Evolutionary conservation across 208 protist species (phyloP), one percentile per base, ranked within the genome.

Genomic region (Leishmania turanica): DNA sequence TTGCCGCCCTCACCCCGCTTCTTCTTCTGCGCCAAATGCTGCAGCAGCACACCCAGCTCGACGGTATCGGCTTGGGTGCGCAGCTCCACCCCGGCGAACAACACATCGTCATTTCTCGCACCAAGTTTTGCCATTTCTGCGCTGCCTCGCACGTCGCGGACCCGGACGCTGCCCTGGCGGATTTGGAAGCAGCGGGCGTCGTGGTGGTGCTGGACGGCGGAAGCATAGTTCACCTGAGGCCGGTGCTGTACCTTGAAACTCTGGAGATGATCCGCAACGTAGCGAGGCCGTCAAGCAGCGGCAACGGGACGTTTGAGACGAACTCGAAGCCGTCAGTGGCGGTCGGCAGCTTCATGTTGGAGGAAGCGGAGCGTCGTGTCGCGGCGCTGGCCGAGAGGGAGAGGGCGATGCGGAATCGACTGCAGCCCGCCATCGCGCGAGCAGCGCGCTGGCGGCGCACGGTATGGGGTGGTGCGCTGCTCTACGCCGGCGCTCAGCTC

Each of bases 401-500:
- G 65, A 47, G 70, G 72, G 83, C 40, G 15, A 89, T 95, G 89
- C 77, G 88, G 6, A 24, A 45, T 24, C 75, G 54, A 58, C 87
- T 95, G 31, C 51, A 84, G 65, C 91, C 90, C 0, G 90, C 90
- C 31, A 86, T 95, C 34, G 76, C 84, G 5, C 85, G 83, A 31
- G 89, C 90, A 15, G 87, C 87, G 3, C 83, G 87, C 47, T 93
- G 90, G 91, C 90, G 93, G 3, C 88, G 88, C 40, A 56, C 79
- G 17, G 77, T 97, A 42, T 97, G 94, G 94, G 86, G 88, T 4
- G 82, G 80, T 24, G 87, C 91, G 2, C 74, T 96, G 4, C 81
- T 87, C 49, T 95, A 91, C 65, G 84, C 86, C 3, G 93, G 92
- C 15, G 82, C 86, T 0, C 91, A 98, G 72, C 83, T 98, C 34